phyloP scores from a whole-genome alignment of 441 rosid genomes.

The Jatropha multifida region DNA sequence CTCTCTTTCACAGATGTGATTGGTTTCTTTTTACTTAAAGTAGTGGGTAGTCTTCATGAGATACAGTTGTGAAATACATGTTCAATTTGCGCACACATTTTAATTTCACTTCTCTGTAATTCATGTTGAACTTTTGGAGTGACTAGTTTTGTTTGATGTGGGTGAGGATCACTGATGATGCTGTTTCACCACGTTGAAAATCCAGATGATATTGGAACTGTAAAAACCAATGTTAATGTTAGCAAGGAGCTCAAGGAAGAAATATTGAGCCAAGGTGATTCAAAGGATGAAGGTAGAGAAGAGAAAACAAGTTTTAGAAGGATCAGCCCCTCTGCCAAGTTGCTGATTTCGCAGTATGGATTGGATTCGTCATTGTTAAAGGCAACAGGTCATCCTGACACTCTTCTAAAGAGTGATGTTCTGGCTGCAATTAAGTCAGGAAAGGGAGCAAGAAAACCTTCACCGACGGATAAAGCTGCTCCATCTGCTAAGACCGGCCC shows the following conservation, averaged over 20 bases:
- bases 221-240: slow-evolving; percentile 54
- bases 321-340: slow-evolving; percentile 92
- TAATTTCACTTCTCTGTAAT: background rate
- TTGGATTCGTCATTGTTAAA: slow-evolving; percentile 70
- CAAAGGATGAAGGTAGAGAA: slow-evolving; percentile 38
- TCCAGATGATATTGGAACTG: slow-evolving; percentile 60
- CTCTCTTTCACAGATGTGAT: no score
- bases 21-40: background rate
- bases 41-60: background rate
- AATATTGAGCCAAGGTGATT: slow-evolving; percentile 42
- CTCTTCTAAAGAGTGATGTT: slow-evolving; percentile 88
- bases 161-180: slow-evolving; percentile 21
- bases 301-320: slow-evolving; percentile 52
- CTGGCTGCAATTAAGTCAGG: slow-evolving; percentile 80
- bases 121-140: slow-evolving; percentile 1
- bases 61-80: background rate
- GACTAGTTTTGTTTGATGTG: slow-evolving; percentile 14
- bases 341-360: slow-evolving; percentile 74
- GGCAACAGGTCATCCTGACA: slow-evolving; percentile 83
- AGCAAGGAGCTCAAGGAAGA: slow-evolving; percentile 46
- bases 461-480: slow-evolving; percentile 41
- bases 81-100: slow-evolving; percentile 1
- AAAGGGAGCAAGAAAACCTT: slow-evolving; percentile 42
- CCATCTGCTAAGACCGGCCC: slow-evolving; percentile 39
- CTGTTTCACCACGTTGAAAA: slow-evolving; percentile 80